These are phyloP conservation scores for Exophiala sp. DNA, from an alignment of 2,329 filamentous ascomycete species.

Conservation along the genomic window DNA sequence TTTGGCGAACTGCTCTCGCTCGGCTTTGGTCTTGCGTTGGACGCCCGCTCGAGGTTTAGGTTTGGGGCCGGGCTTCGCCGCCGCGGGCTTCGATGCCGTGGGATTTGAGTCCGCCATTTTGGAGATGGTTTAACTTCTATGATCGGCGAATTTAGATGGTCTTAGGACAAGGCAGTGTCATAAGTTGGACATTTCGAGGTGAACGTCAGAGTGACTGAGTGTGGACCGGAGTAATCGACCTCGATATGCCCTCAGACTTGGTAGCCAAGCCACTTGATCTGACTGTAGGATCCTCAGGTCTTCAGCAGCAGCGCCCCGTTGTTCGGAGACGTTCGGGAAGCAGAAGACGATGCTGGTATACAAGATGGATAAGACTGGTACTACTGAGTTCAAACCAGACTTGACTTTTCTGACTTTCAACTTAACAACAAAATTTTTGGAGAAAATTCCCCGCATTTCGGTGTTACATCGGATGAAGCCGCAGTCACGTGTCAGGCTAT, in stretches of 20 bases:
- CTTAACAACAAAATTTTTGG: conserved; percentile 2
- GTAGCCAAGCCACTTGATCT: not conserved
- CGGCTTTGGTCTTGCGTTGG: conserved; percentile 26
- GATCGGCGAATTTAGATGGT: not conserved
- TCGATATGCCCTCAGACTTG: no score
- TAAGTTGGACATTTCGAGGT: conserved; percentile 1
- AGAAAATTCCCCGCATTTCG: conserved; percentile 2
- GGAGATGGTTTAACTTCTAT: not conserved
- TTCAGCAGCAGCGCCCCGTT: no score
- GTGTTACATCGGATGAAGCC: not conserved
- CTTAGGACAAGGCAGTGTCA: not conserved
- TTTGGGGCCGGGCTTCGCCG: conserved; percentile 3
- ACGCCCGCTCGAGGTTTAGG: conserved; percentile 26
- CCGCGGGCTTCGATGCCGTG: conserved; percentile 9
- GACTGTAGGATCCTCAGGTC: not conserved
- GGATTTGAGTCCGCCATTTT: not conserved
- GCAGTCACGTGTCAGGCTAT: no score
- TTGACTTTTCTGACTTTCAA: not conserved
- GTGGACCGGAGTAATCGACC: not conserved
- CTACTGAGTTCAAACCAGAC: not conserved
- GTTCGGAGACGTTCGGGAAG: not conserved
- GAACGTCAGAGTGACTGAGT: not conserved
- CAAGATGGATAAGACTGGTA: not conserved
- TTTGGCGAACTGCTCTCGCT: conserved; percentile 26
- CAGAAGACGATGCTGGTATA: not conserved